phyloP scores from a whole-genome alignment of 176 grass and related monocot species.

The Paspalum notatum region DNA sequence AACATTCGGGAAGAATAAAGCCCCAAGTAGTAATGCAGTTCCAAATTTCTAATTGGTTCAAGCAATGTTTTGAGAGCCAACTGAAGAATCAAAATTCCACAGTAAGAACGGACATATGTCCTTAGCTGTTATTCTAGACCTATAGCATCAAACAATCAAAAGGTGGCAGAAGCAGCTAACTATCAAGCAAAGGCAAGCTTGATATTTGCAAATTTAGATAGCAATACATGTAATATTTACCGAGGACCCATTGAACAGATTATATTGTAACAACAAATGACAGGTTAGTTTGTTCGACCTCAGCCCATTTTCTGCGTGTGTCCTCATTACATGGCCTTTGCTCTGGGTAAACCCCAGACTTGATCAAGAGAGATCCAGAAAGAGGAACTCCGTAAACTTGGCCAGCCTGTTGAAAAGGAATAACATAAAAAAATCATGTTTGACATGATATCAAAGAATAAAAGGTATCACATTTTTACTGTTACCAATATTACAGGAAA shows the following conservation, averaged over 20 bases:
- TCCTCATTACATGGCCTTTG: slow-evolving; percentile 91
- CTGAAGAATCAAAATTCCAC: not conserved
- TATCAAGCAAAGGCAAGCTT: slow-evolving; percentile 27
- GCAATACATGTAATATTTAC: slow-evolving; percentile 7
- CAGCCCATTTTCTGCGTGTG: slow-evolving; percentile 84
- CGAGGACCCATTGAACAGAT: slow-evolving; percentile 5
- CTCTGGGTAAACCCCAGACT: slow-evolving; percentile 86
- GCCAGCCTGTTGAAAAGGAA: slow-evolving; percentile 73
- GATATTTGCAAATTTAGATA: slow-evolving; percentile 16
- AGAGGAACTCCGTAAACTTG: slow-evolving; percentile 99
- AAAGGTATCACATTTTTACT: slow-evolving; percentile 38
- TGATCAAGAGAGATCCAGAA: slow-evolving; percentile 81
- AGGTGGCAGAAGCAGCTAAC: slow-evolving; percentile 20
- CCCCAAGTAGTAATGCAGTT: slow-evolving; percentile 16
- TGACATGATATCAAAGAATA: slow-evolving; percentile 2
- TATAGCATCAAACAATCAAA: slow-evolving; percentile 22
- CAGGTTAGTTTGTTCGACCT: slow-evolving; percentile 55
- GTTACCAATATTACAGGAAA: slow-evolving; percentile 31
- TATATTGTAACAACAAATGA: slow-evolving; percentile 25
- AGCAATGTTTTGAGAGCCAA: no score
- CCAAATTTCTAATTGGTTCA: not conserved
- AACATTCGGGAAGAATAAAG: slow-evolving; percentile 4
- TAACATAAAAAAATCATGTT: slow-evolving; percentile 9
- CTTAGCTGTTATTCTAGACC: not conserved
- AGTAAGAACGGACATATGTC: not conserved